Conservation (phyloP, 1,284 basidiomycete genomes). For the Naganishia liquefaciens region DNA sequence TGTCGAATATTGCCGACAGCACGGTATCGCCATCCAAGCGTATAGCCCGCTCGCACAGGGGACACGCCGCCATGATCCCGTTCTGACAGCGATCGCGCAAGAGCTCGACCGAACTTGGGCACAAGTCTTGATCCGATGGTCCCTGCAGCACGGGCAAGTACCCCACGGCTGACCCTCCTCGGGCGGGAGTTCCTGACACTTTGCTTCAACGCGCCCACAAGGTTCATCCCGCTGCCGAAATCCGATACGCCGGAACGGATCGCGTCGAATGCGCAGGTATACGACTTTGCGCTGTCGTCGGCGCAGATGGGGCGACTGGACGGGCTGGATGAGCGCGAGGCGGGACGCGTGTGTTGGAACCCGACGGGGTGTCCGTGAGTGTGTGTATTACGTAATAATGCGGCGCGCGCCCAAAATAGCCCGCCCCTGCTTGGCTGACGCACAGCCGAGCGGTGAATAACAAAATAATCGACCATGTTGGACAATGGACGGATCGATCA, state of each 20-base stretch:
- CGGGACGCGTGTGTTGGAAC: constrained; percentile 15
- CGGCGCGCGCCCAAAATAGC: not conserved
- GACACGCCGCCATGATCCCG: constrained; percentile 59
- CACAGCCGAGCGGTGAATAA: not conserved
- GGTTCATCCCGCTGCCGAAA: constrained; percentile 75
- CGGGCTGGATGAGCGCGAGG: constrained; percentile 36
- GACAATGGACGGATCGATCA: too few species aligned
- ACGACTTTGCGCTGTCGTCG: constrained; percentile 65
- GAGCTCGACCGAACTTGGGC: constrained; percentile 67
- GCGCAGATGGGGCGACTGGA: constrained; percentile 67
- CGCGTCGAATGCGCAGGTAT: constrained; percentile 66
- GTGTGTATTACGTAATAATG: not conserved
- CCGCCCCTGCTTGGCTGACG: not conserved
- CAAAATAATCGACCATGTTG: constrained; percentile 5
- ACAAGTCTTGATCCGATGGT: constrained; percentile 80
- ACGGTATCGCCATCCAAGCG: constrained; percentile 72
- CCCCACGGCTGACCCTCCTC: not conserved
- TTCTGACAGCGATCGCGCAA: constrained; percentile 60
- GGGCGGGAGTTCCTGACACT: not conserved
- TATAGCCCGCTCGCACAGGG: constrained; percentile 71
- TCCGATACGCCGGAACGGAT: constrained; percentile 60
- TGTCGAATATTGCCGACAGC: constrained; percentile 69
- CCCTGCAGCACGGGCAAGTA: constrained; percentile 72
- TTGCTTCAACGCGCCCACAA: constrained; percentile 36
- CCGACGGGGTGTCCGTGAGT: constrained; percentile 8